phyloP scores from a whole-genome alignment of 169 alveolate species.

The Cryptosporidium tyzzeri region DNA sequence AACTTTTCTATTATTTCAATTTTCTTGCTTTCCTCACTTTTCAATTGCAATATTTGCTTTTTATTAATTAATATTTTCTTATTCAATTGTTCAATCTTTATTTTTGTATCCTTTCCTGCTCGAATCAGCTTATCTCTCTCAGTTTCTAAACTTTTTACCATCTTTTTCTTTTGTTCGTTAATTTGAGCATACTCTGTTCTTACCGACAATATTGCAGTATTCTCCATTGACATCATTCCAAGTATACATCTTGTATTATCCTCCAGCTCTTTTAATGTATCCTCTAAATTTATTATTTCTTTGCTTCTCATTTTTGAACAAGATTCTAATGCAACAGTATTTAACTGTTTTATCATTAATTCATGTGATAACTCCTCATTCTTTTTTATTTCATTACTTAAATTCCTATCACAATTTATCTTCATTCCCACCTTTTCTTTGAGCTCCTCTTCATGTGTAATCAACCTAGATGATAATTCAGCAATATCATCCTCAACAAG shows the following conservation, averaged over 20 bases:
- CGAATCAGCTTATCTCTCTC: slow-evolving; percentile 5
- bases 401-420: background rate
- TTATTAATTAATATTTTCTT: slow-evolving; percentile 27
- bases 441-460: background rate
- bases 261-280: slow-evolving; percentile 27
- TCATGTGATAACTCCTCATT: slow-evolving; percentile 23
- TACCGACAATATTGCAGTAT: slow-evolving; percentile 28
- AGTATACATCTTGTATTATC: slow-evolving; percentile 52
- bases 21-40: slow-evolving; percentile 6
- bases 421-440: slow-evolving; percentile 17
- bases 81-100: slow-evolving; percentile 14
- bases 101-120: background rate
- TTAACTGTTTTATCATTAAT: slow-evolving; percentile 10
- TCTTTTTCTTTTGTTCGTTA: slow-evolving; percentile 18
- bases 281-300: slow-evolving; percentile 14
- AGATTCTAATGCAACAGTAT: slow-evolving; percentile 35
- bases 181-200: slow-evolving; percentile 34
- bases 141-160: background rate
- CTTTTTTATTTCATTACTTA: background rate
- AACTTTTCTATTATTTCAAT: slow-evolving; percentile 2
- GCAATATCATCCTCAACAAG: background rate
- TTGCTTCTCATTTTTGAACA: slow-evolving; percentile 24
- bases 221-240: slow-evolving; percentile 59
- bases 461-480: background rate
- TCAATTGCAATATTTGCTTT: slow-evolving; percentile 5